phyloP scores from a whole-genome alignment of 2,329 filamentous ascomycete genomes.

The Coleophoma crateriformis region DNA sequence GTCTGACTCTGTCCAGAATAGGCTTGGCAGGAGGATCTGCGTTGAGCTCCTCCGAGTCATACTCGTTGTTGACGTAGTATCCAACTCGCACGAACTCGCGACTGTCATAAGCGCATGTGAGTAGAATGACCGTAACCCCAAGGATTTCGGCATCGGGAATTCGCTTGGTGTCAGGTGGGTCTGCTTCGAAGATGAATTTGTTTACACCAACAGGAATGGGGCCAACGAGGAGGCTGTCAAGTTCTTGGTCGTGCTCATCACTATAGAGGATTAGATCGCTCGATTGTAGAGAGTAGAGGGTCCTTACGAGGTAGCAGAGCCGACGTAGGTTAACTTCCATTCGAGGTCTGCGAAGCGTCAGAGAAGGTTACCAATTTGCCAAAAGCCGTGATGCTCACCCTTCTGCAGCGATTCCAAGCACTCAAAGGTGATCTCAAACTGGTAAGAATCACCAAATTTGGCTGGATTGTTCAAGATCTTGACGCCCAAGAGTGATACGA shows the following conservation, averaged over 20 bases:
- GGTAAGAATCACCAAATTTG: constrained; percentile 85
- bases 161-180: constrained; percentile 80
- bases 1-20: constrained; percentile 82
- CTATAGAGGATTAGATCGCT: constrained; percentile 13
- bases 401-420: constrained; percentile 93
- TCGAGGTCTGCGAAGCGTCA: constrained; percentile 66
- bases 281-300: constrained; percentile 3
- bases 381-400: constrained; percentile 44
- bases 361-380: constrained; percentile 13
- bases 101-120: constrained; percentile 94
- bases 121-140: constrained; percentile 92
- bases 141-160: constrained; percentile 95
- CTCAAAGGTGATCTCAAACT: constrained; percentile 98
- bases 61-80: constrained; percentile 99
- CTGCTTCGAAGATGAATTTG: constrained; percentile 97
- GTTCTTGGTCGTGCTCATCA: constrained; percentile 89
- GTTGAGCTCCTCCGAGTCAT: constrained; percentile 84
- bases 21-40: constrained; percentile 89
- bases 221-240: constrained; percentile 92
- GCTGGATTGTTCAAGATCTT: constrained; percentile 97
- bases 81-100: constrained; percentile 96
- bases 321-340: constrained; percentile 99
- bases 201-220: constrained; percentile 97
- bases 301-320: constrained; percentile 90
- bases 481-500: constrained; percentile 92